Evolutionary conservation across 140 eudicot species (phyloP), one percentile per base, ranked within the genome.

Genomic region (Eryngium alpinum): DNA sequence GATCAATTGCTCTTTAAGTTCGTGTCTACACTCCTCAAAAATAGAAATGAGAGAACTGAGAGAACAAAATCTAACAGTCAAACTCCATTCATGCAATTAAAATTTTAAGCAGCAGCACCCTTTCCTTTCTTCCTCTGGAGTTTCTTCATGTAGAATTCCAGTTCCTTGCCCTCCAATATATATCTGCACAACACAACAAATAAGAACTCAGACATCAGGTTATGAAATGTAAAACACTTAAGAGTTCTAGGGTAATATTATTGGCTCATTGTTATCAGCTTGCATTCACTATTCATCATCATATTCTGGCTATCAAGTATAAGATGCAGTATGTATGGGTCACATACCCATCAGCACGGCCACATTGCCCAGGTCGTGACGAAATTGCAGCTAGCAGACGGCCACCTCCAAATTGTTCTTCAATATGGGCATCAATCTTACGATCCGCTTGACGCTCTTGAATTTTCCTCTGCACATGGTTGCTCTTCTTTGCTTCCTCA

Each of bases 291-390:
- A 38, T 38, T 38, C 46, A 38, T 2, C 46, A 38, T 2, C 46
- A 38, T 38, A 38, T 38, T 38, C 46, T 38, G 4, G 46, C 46
- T n/a, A n/a, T n/a, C n/a, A n/a, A n/a, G n/a, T n/a, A n/a, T n/a
- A n/a, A n/a, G n/a, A n/a, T n/a, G n/a, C n/a, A n/a, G n/a, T n/a
- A n/a, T n/a, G 46, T 4, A 66, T 1, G 13, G 38, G 43, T 72
- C 53, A 75, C 79, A 49, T 75, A 75, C 79, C 79, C 79, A 75
- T 75, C 79, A 49, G 79, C 79, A 75, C 79, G 79, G 12, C 79
- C 79, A 16, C 79, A 75, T 18, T 75, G 79, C 5, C 79, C 62
- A 75, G 79, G 79, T 75, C 79, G 79, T 25, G 79, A 75, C 6
- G 79, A 75, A 25, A 75, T 75, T 75, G 79, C 63, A 75, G 79